Base-by-base conservation (phyloP, 139 green algal species). In the Picochlorum sp. region DNA sequence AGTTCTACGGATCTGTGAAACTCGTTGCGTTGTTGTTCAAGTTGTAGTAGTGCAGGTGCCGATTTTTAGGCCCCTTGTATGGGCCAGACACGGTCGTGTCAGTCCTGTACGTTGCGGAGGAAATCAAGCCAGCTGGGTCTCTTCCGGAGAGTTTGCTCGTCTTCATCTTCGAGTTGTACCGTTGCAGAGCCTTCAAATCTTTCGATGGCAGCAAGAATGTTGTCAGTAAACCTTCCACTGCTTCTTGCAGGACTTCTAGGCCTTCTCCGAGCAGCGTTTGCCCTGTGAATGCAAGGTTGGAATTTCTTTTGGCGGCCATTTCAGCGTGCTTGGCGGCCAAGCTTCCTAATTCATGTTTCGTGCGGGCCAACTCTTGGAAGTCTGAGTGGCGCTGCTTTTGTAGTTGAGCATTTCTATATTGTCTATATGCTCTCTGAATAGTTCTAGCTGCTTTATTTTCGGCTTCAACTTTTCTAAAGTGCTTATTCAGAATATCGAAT, bases 201-300 rank as follows among this genome's bases (percentile, higher is more conserved):
- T 76, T 76, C 3, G 71, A 59, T 1, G 77, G 70, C 57, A 84
- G 52, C 23, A 84, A 47, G 52, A 84, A 84, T 24, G 69, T 64
- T 2, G 69, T 72, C 5, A 81, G 24, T 32, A 84, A 65, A 18
- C 44, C 56, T 47, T 84, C 74, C 16, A 83, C 66, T 3, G 58
- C 65, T 2, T 84, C 75, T 56, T 84, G 65, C 69, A 84, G 52
- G 60, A 20, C 54, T 32, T 50, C 56, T 34, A 84, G 57, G 50
- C 56, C 71, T 49, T 80, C 71, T 24, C 50, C 68, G 6, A 84
- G 64, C 56, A 84, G 65, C 34, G 66, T 77, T 49, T 80, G 74
- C 8, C 77, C 77, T 3, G 62, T 56, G 56, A 81, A 84, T 16
- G 74, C 69, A 51, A 83, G 52, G 52, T 82, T 70, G n/a, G 61